Base-by-base conservation (phyloP, 495 filamentous ascomycete genomes). In the Aspergillus coremiiformis region DNA sequence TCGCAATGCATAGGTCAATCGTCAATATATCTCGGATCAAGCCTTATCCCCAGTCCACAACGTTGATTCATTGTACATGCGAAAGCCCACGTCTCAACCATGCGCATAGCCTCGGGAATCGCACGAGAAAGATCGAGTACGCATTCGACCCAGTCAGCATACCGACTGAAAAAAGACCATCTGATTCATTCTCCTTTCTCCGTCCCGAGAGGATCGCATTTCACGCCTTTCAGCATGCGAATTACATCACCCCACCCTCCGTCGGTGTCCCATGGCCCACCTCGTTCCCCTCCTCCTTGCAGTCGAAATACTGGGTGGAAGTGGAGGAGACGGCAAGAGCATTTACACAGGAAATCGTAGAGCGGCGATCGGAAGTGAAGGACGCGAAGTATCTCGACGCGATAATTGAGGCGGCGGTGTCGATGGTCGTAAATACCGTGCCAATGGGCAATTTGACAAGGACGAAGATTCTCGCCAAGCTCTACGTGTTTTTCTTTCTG, bases 221-320 rank as follows among this genome's bases (percentile, higher is more conserved):
- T 1, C 17, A 7, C 15, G 2, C 37, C 5, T 49, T 46, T 21
- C 22, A 53, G 0, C 19, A 53, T 22, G 42, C 27, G 4, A 52
- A 52, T 23, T 1, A 11, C n/a, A 48, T 59, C 23, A 5, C 23
- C 20, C 56, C 56, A 17, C 7, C 47, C 8, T 4, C 29, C 10
- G 15, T 26, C 17, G 17, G 37, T 11, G 48, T 59, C 15, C 56
- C 56, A 30, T 59, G 56, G 56, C 43, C 52, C 30, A 51, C 48
- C 2, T 43, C 23, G 3, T 44, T 56, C 19, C 47, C 42, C 9
- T 15, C 20, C 15, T 32, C 52, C 1, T 33, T 59, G 1, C 51
- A 59, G 24, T 59, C 56, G 7, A 44, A 39, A 49, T 45, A 59
- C 41, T 59, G 56, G 56, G 17, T 19, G 4, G 45, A 53, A 23